Percentiles rank a stretch among this genome's conserved stretches.
These are phyloP conservation scores for Bisporella sp. DNA, from an alignment of 2,329 filamentous ascomycete species.

Conservation along the genomic window DNA sequence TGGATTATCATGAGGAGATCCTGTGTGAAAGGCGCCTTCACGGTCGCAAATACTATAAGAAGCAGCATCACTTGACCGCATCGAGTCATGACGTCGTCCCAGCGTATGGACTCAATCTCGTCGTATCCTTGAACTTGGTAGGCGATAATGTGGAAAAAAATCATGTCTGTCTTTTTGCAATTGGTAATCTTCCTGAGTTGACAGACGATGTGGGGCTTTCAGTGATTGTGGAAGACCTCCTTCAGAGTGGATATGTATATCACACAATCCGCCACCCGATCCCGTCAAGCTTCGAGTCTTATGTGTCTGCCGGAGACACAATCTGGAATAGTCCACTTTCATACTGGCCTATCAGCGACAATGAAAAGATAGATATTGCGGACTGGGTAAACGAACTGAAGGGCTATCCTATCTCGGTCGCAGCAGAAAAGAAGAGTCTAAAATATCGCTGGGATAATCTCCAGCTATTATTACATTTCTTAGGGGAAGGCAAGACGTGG, in stretches of 20 bases:
- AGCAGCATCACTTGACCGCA: no score
- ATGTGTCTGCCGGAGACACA: constrained; percentile 2
- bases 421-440: constrained; percentile 3
- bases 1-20: no score
- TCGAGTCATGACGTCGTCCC: no score
- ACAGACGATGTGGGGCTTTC: background rate
- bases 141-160: no score
- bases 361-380: constrained; percentile 8
- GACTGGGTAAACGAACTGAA: constrained; percentile 8
- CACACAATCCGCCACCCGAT: constrained; percentile 11
- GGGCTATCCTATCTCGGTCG: constrained; percentile 5
- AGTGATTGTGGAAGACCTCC: constrained; percentile 11
- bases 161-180: no score
- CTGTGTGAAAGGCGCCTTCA: no score
- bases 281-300: constrained; percentile 2
- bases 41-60: no score
- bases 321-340: constrained; percentile 8
- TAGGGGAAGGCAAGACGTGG: constrained; percentile 9
- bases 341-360: constrained; percentile 7
- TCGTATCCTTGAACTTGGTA: no score
- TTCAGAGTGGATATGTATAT: constrained; percentile 6
- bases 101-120: no score
- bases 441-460: constrained; percentile 5
- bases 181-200: no score
- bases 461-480: constrained; percentile 7